A percentile compares a stretch with the other conserved stretches of the same genome.
Conservation (phyloP, 1,139 yeast genomes). For the Williopsis jadinii region DNA sequence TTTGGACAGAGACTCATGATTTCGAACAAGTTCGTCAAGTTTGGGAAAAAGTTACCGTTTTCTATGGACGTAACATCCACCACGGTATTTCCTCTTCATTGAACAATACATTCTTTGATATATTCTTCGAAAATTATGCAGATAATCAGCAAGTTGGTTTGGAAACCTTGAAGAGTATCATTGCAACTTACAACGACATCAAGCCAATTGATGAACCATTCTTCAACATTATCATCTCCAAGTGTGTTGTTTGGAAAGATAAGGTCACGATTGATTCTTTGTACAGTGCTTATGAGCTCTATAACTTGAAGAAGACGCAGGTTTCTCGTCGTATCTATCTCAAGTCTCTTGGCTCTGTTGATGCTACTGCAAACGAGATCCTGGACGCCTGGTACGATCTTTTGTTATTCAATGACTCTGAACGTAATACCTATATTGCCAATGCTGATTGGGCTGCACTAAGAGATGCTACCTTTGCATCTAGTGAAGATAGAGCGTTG, state of each 20-base stretch:
- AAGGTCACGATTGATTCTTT: constrained; percentile 46
- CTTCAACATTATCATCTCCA: constrained; percentile 69
- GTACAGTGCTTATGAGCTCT: constrained; percentile 50
- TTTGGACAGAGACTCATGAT: constrained; percentile 51
- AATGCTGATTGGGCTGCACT: constrained; percentile 87
- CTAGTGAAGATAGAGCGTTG: constrained; percentile 37
- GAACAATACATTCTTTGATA: constrained; percentile 60
- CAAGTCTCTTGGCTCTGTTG: constrained; percentile 63
- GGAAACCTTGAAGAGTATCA: constrained; percentile 46
- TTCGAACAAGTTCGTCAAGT: constrained; percentile 52
- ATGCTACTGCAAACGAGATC: constrained; percentile 48
- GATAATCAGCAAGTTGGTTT: constrained; percentile 50
- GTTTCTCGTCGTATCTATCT: constrained; percentile 72
- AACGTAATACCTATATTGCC: constrained; percentile 56
- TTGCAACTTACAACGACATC: constrained; percentile 48
- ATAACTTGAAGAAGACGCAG: constrained; percentile 53
- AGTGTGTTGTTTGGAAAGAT: constrained; percentile 64
- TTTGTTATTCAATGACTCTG: constrained; percentile 43
- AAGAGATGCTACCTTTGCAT: constrained; percentile 64
- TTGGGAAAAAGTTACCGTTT: constrained; percentile 58
- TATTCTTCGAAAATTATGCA: constrained; percentile 59
- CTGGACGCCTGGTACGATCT: constrained; percentile 57
- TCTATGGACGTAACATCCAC: constrained; percentile 55
- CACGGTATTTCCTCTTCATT: constrained; percentile 60
- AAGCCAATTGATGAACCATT: constrained; percentile 68